These are phyloP conservation scores for Cichorium intybus DNA, from an alignment of 140 eudicot species.

Conservation along the genomic window DNA sequence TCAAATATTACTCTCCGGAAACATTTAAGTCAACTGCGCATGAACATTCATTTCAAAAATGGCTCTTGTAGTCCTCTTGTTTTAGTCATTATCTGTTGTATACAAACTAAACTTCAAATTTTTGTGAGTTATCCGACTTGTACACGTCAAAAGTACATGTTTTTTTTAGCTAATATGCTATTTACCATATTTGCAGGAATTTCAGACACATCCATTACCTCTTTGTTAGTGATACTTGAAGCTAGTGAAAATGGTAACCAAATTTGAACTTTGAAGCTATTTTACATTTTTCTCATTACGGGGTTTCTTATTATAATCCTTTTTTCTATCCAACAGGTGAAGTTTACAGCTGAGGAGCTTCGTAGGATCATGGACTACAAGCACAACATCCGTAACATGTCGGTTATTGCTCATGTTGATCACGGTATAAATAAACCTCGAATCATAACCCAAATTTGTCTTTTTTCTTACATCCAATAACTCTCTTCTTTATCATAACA, in stretches of 20 bases:
- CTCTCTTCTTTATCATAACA: not conserved
- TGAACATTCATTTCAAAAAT: too few relatives aligned
- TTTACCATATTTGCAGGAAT: conserved; percentile 4
- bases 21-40: too few relatives aligned
- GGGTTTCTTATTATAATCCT: not conserved
- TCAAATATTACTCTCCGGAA: too few relatives aligned
- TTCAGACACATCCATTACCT: not conserved
- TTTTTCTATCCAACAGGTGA: conserved; percentile 20
- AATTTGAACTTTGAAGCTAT: not conserved
- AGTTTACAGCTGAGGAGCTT: conserved; percentile 31
- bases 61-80: not conserved
- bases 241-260: conserved; percentile 20
- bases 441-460: not conserved
- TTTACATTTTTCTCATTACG: not conserved
- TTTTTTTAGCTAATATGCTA: not conserved
- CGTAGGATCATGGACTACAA: conserved; percentile 45
- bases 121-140: too few relatives aligned
- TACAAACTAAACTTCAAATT: too few relatives aligned
- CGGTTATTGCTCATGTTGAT: conserved; percentile 52
- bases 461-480: too few relatives aligned
- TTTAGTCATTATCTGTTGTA: too few relatives aligned
- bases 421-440: conserved; percentile 18
- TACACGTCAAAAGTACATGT: not conserved
- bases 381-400: conserved; percentile 47
- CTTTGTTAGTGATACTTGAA: not conserved